Conservation (phyloP, 2,329 filamentous ascomycete species). For the Botrytis aclada region DNA sequence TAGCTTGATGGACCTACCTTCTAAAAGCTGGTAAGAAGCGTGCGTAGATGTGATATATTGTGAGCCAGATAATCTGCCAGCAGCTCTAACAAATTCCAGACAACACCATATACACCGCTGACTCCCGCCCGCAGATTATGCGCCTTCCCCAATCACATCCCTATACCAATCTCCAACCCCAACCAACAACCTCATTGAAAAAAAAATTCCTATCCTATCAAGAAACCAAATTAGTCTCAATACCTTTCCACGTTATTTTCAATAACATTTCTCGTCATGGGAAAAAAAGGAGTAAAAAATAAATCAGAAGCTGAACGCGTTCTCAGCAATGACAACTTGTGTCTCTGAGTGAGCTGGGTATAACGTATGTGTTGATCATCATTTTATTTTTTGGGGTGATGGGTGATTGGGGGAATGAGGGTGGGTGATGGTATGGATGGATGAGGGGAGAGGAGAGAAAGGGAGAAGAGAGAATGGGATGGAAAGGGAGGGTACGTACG, state of each 20-base stretch:
- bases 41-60: too few relatives aligned
- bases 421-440: too few relatives aligned
- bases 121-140: neutral
- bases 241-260: neutral
- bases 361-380: constrained; percentile 21
- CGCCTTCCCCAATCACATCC: accelerated
- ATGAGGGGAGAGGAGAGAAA: too few relatives aligned
- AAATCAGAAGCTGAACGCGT: constrained; percentile 21
- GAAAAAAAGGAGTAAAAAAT: neutral
- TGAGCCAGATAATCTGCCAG: neutral
- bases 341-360: constrained; percentile 21
- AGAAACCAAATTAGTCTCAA: neutral
- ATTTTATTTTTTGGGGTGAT: constrained; percentile 5
- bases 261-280: neutral
- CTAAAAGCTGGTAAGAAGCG: neutral
- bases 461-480: neutral
- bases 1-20: constrained; percentile 3
- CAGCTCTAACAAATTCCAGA: neutral
- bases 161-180: neutral
- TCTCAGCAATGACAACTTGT: constrained; percentile 20
- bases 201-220: neutral
- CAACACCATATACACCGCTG: neutral
- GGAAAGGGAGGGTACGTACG: neutral
- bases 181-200: neutral
- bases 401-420: neutral